A percentile compares a stretch with the other conserved stretches of the same genome.
Evolutionary conservation across 345 rosid species (phyloP).

Genomic region (Abelmoschus esculentus): DNA sequence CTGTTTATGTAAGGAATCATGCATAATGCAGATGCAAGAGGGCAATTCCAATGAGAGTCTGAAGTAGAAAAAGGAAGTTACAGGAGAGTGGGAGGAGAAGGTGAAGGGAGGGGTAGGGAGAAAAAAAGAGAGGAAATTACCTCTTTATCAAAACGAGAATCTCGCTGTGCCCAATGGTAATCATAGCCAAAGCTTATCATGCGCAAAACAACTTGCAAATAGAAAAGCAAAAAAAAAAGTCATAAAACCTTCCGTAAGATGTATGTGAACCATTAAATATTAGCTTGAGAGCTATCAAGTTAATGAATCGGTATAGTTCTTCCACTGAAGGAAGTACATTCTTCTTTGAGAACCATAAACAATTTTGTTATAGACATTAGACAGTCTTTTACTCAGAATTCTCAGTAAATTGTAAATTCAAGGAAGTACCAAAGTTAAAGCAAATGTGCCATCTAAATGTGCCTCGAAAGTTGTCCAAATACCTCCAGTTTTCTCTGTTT

Average conservation of each 20-base stretch:
- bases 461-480: constrained; percentile 75
- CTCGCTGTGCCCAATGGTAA: constrained; percentile 61
- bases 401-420: neutral
- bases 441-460: constrained; percentile 96
- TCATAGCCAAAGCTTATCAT: constrained; percentile 95
- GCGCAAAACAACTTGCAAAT: constrained; percentile 61
- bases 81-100: neutral
- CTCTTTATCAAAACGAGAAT: constrained; percentile 62
- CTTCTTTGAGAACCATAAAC: neutral
- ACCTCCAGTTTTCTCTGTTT: constrained; percentile 53
- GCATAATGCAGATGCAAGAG: neutral
- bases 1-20: neutral
- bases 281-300: neutral
- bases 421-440: constrained; percentile 75
- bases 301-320: neutral
- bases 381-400: neutral
- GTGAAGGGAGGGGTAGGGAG: neutral
- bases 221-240: neutral
- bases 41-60: neutral
- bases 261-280: neutral
- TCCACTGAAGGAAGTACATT: neutral
- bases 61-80: neutral
- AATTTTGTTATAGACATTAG: neutral
- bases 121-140: constrained; percentile 25
- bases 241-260: neutral